These are phyloP conservation scores for Cucumis cinereus DNA, from an alignment of 306 rosid species.

Conservation along the genomic window DNA sequence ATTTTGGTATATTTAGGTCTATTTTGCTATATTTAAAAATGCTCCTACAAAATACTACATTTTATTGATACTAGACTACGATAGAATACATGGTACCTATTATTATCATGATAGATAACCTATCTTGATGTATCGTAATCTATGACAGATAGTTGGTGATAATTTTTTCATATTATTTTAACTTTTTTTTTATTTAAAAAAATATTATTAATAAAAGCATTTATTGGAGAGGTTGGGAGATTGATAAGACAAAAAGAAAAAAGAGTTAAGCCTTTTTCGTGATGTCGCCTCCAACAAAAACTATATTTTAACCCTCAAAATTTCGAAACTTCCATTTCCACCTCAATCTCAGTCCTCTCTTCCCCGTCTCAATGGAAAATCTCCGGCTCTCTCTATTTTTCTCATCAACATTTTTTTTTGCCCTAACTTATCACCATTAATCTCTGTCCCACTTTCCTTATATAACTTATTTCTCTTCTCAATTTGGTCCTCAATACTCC, in stretches of 20 bases:
- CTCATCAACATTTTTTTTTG: not conserved
- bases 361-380: not conserved
- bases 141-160: no score
- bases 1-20: no score
- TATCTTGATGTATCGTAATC: no score
- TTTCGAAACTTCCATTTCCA: not conserved
- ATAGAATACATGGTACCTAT: no score
- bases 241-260: not conserved
- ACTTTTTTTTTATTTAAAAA: no score
- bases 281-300: not conserved
- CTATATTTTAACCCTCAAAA: not conserved
- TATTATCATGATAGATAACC: no score
- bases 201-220: not conserved
- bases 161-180: no score
- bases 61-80: no score
- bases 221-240: not conserved
- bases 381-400: not conserved
- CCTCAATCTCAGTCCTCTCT: constrained; percentile 1
- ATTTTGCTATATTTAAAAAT: no score
- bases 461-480: not conserved
- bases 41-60: no score
- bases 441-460: not conserved
- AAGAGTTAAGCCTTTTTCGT: not conserved
- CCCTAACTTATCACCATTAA: not conserved
- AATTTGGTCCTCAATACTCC: not conserved